These are phyloP conservation scores for Candida chilensis DNA, from an alignment of 805 yeast genomes.

Conservation along the genomic window DNA sequence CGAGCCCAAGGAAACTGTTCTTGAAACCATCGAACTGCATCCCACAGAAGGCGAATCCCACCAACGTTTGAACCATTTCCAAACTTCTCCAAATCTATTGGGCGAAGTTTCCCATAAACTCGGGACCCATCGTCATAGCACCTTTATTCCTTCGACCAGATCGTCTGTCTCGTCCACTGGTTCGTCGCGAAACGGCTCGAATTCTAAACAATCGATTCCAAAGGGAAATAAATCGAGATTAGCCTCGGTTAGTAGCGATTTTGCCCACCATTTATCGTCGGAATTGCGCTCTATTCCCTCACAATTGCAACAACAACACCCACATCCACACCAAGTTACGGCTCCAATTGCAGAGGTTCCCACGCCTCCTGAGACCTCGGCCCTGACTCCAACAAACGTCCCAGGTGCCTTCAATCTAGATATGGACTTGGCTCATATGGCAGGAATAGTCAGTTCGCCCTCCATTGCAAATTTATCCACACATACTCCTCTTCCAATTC, in stretches of 20 bases:
- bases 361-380: slow-evolving; percentile 7
- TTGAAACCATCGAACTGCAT: slow-evolving; percentile 2
- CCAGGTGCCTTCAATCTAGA: slow-evolving; percentile 25
- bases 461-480: slow-evolving; percentile 1
- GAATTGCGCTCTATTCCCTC: too few relatives aligned
- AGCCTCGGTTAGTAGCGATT: too few relatives aligned
- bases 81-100: slow-evolving; percentile 1
- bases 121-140: neutral
- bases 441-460: slow-evolving; percentile 30
- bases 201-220: too few relatives aligned
- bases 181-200: too few relatives aligned
- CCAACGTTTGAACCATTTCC: slow-evolving; percentile 4
- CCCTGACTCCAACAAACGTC: slow-evolving; percentile 3
- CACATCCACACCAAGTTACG: neutral
- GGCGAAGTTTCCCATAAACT: neutral
- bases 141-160: neutral
- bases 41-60: slow-evolving; percentile 7
- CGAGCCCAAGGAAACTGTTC: slow-evolving; percentile 4
- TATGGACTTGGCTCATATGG: slow-evolving; percentile 39
- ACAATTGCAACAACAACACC: slow-evolving; percentile 3
- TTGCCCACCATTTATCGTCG: too few relatives aligned
- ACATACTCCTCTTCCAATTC: slow-evolving; percentile 2
- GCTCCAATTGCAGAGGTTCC: slow-evolving; percentile 2
- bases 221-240: too few relatives aligned
- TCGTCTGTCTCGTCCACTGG: slow-evolving; percentile 1